These are phyloP conservation scores for Retiboletus fuscus DNA, from an alignment of 1,284 basidiomycete species.

Conservation along the genomic window DNA sequence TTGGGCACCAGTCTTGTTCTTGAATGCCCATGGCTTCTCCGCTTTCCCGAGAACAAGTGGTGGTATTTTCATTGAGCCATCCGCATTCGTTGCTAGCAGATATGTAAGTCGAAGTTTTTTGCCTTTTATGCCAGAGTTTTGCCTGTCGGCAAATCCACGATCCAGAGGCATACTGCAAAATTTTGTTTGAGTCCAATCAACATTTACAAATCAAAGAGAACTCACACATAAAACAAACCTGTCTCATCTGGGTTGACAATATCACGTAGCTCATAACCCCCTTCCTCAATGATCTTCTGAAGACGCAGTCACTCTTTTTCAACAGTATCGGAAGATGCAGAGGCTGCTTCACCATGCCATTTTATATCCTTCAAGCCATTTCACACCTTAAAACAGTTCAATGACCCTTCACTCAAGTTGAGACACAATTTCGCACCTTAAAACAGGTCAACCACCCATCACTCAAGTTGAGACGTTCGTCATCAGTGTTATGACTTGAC, in stretches of 20 bases:
- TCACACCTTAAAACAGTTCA: not conserved
- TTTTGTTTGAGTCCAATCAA: not conserved
- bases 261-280: not conserved
- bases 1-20: not conserved
- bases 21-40: not conserved
- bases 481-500: too few relatives aligned
- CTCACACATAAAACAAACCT: not conserved
- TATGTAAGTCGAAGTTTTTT: not conserved
- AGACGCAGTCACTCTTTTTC: constrained; percentile 8
- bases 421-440: too few relatives aligned
- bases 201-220: not conserved
- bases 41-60: not conserved
- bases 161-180: not conserved
- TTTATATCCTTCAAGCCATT: constrained; percentile 8
- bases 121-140: not conserved
- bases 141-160: not conserved
- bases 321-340: not conserved
- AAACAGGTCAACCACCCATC: too few relatives aligned
- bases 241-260: not conserved
- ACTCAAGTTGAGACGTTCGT: too few relatives aligned
- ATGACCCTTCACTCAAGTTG: constrained; percentile 19
- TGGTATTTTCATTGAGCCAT: not conserved
- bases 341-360: constrained; percentile 26
- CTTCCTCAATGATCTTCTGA: not conserved
- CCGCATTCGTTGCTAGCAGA: not conserved